These are phyloP conservation scores for Tephrocybe sp. DNA, from an alignment of 768 basidiomycete species.

Conservation along the genomic window DNA sequence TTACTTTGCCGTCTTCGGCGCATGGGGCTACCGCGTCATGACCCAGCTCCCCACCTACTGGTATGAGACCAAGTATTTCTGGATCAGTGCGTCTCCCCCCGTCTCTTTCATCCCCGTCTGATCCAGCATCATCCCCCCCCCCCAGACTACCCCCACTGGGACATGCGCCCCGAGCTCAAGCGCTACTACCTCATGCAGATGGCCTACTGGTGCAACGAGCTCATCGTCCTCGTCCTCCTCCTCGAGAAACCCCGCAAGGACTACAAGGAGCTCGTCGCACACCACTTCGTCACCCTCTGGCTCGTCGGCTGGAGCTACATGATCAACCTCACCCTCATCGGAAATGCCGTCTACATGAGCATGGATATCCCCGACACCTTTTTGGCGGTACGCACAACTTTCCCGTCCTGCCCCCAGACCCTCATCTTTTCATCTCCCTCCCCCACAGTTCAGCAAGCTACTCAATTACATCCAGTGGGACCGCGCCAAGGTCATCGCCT, in stretches of 20 bases:
- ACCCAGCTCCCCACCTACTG: conserved; percentile 77
- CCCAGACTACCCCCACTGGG: conserved; percentile 85
- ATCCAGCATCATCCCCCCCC: background rate
- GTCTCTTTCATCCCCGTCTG: background rate
- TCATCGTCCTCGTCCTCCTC: conserved; percentile 77
- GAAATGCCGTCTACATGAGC: conserved; percentile 89
- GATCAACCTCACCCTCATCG: conserved; percentile 81
- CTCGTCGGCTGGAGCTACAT: conserved; percentile 89
- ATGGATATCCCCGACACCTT: conserved; percentile 96
- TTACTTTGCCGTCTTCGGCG: conserved; percentile 73
- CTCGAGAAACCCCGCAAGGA: conserved; percentile 97
- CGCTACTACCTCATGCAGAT: conserved; percentile 92
- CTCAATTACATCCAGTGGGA: conserved; percentile 83
- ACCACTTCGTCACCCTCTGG: conserved; percentile 95
- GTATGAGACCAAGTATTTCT: conserved; percentile 82
- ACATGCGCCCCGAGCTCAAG: conserved; percentile 84
- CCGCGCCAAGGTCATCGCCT: conserved; percentile 59
- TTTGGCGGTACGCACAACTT: conserved; percentile 71
- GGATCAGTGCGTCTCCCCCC: conserved; percentile 76
- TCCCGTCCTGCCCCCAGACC: background rate
- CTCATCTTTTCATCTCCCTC: background rate
- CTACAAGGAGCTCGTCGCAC: conserved; percentile 80
- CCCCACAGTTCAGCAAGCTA: conserved; percentile 71
- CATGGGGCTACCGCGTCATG: conserved; percentile 85
- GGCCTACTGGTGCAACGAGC: conserved; percentile 94